Evolutionary conservation across 2,329 filamentous ascomycete species (phyloP).

Genomic region (Calonectria crousiana): DNA sequence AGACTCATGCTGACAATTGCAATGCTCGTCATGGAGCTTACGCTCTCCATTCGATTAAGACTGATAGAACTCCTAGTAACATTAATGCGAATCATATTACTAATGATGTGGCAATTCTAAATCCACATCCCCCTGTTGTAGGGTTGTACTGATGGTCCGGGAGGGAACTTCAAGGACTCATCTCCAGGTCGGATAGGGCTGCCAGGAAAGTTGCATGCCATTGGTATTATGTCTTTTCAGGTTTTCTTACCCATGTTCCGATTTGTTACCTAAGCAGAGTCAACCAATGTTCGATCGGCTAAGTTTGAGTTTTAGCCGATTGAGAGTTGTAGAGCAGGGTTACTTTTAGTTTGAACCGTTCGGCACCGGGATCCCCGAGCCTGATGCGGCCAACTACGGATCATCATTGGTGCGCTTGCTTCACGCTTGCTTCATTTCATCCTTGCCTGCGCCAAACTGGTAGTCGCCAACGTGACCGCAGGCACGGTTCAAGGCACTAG

Average conservation of each 20-base stretch:
- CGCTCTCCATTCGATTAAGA: background rate
- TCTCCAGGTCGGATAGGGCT: background rate
- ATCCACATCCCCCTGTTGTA: too few relatives aligned
- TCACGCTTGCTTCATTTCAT: background rate
- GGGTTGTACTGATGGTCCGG: background rate
- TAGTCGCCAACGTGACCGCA: background rate
- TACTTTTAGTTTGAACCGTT: background rate
- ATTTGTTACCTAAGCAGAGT: too few relatives aligned
- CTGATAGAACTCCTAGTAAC: too few relatives aligned
- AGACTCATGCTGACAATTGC: background rate
- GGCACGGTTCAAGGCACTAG: background rate
- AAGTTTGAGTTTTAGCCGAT: background rate
- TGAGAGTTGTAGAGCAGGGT: background rate
- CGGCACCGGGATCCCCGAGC: constrained; percentile 1
- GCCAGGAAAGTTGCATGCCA: background rate
- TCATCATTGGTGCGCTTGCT: background rate
- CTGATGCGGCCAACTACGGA: background rate
- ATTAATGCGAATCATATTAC: too few relatives aligned
- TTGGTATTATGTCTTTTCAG: fast-evolving
- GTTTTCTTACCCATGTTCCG: background rate
- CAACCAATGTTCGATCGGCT: background rate
- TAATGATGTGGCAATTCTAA: too few relatives aligned
- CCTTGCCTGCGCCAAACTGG: too few relatives aligned
- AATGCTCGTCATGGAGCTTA: too few relatives aligned
- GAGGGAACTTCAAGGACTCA: background rate